Evolutionary conservation across 2,329 filamentous ascomycete species (phyloP).

Genomic region (Magnaporthiopsis rhizophila): DNA sequence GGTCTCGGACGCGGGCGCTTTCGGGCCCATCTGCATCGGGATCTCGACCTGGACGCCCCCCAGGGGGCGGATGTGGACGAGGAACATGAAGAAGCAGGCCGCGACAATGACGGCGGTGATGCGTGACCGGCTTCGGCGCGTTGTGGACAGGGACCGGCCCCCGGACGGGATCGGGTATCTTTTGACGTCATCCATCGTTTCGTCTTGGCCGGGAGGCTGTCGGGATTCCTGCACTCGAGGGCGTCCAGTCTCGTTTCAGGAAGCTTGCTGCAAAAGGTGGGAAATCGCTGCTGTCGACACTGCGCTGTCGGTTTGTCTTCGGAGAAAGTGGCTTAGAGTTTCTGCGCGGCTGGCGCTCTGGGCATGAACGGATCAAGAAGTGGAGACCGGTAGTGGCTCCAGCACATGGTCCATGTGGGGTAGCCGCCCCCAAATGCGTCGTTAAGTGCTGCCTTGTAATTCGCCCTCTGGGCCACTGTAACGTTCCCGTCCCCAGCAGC

Average conservation of each 20-base stretch:
- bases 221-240: background rate
- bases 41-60: constrained; percentile 6
- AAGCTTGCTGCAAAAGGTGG: background rate
- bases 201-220: background rate
- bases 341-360: too few species aligned
- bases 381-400: background rate
- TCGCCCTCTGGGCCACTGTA: background rate
- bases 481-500: background rate
- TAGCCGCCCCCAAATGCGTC: too few species aligned
- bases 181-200: constrained; percentile 13
- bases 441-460: too few species aligned
- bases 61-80: constrained; percentile 9
- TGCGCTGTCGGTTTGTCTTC: too few species aligned
- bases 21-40: constrained; percentile 7
- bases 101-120: constrained; percentile 10
- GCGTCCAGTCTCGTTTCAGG: background rate
- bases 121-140: constrained; percentile 9
- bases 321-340: too few species aligned
- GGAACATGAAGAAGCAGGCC: constrained; percentile 10
- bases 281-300: too few species aligned
- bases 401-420: background rate
- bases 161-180: constrained; percentile 6
- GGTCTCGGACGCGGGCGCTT: constrained; percentile 5
- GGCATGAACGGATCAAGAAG: too few species aligned
- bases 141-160: constrained; percentile 3